Conservation (phyloP, 169 alveolate species). For the Plasmodium yoelii region DNA sequence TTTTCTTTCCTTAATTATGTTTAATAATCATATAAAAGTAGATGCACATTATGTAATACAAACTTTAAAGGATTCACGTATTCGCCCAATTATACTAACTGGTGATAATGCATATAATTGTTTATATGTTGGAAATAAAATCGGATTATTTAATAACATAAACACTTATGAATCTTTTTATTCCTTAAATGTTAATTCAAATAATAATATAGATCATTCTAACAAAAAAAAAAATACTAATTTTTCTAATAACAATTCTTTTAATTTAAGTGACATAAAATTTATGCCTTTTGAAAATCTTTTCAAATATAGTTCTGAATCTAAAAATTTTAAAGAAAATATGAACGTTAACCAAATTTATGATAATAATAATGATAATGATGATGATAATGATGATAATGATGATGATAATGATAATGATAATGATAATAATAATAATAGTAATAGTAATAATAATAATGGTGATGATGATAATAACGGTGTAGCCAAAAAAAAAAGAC, state of each 20-base stretch:
- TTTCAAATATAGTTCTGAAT: conserved; percentile 10
- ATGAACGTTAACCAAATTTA: too few species aligned
- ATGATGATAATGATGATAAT: too few species aligned
- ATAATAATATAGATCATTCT: not conserved
- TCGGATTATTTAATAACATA: conserved; percentile 77
- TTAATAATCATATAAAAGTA: conserved; percentile 81
- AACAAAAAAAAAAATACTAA: not conserved
- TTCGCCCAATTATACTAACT: conserved; percentile 85
- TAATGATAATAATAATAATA: too few species aligned
- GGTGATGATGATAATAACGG: too few species aligned
- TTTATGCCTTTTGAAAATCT: conserved; percentile 68
- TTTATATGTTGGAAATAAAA: conserved; percentile 81
- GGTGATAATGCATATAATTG: conserved; percentile 86
- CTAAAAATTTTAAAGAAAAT: not conserved
- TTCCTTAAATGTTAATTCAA: conserved; percentile 3
- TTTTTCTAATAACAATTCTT: not conserved
- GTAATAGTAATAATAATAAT: too few species aligned
- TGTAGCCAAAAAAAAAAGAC: too few species aligned
- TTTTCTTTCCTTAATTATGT: conserved; percentile 79
- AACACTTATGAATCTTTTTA: conserved; percentile 50
- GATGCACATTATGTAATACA: conserved; percentile 80
- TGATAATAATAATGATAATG: too few species aligned
- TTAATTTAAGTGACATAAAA: conserved; percentile 13
- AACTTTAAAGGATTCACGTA: conserved; percentile 81
- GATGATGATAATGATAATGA: too few species aligned